Evolutionary conservation across 306 rosid genomes (phyloP), one percentile per base, ranked within the genome.

Genomic region (Rubus idaeus): DNA sequence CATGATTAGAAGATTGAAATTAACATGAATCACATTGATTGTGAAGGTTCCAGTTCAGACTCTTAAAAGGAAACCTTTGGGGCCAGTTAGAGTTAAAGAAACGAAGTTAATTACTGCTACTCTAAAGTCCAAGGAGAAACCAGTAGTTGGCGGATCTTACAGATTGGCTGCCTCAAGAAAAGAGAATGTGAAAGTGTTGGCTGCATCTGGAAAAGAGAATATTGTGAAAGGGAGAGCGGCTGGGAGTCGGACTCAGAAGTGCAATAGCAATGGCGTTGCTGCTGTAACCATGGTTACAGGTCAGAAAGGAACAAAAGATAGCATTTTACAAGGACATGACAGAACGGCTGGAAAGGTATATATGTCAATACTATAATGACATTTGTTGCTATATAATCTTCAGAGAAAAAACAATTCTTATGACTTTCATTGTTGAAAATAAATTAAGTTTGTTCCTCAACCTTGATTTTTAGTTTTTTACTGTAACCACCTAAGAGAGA

Each of bases 171-270:
- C 76, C 72, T 73, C 76, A 52, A 88, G 88, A 62, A 85, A 80
- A 80, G 91, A 91, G 87, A 89, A 88, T 81, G 74, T 68, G 73
- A 77, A 71, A 23, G 80, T 52, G 67, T 68, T 81, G 82, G 75
- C 60, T 3, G 83, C 76, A 70, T 73, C 70, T 69, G 87, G 87
- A 65, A 86, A 85, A 82, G 91, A 89, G 88, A 88, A 88, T 79
- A 63, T 13, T 63, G 81, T 64, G 73, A 77, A 71, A 23, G 82
- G 65, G 67, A 85, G 60, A 68, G 60, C 55, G 44, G 10, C 83
- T 47, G 58, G 10, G 21, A 81, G 76, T 77, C 76, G 3, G 42
- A 81, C 70, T 78, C 79, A 79, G 68, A 88, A 93, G 68, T 68
- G 85, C 86, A 73, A 39, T 61, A 82, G 76, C 75, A 87, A 77